A percentile compares a stretch with the other conserved stretches of the same genome.
These are phyloP conservation scores for Cardamine chenopodiifolia DNA, from an alignment of 345 rosid species.

Conservation along the genomic window DNA sequence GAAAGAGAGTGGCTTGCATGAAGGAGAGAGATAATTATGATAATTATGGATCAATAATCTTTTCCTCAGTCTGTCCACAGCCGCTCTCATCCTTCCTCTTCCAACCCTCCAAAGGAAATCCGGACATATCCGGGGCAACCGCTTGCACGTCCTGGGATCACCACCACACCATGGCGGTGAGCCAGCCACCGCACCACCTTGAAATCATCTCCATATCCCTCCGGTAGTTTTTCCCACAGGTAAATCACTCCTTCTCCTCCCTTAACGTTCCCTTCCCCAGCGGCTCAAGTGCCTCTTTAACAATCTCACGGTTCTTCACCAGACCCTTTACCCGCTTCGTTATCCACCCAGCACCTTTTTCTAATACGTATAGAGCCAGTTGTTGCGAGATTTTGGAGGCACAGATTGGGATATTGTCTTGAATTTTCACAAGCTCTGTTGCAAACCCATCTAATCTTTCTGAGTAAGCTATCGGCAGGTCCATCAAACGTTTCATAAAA, in stretches of 20 bases:
- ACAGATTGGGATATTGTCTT: slow-evolving; percentile 95
- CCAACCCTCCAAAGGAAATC: slow-evolving; percentile 81
- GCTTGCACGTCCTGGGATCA: slow-evolving; percentile 77
- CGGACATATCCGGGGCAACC: slow-evolving; percentile 76
- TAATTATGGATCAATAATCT: too few relatives aligned
- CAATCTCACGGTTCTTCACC: slow-evolving; percentile 74
- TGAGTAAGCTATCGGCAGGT: slow-evolving; percentile 87
- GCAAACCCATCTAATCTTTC: slow-evolving; percentile 70
- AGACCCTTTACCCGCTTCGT: slow-evolving; percentile 67
- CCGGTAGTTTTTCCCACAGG: slow-evolving; percentile 91
- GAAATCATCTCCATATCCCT: slow-evolving; percentile 47
- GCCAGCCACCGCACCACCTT: slow-evolving; percentile 89
- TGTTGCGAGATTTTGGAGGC: slow-evolving; percentile 79
- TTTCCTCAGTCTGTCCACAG: slow-evolving; percentile 66
- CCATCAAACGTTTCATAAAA: slow-evolving; percentile 11
- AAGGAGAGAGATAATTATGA: too few relatives aligned
- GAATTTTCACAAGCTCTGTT: slow-evolving; percentile 75
- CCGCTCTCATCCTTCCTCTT: slow-evolving; percentile 67
- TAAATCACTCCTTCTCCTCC: slow-evolving; percentile 98
- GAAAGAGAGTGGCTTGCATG: too few relatives aligned
- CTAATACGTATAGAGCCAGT: slow-evolving; percentile 78
- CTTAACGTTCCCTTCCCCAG: slow-evolving; percentile 71
- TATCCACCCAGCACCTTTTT: slow-evolving; percentile 84
- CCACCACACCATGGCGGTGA: slow-evolving; percentile 72
- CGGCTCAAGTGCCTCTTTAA: slow-evolving; percentile 75